Evolutionary conservation across 148 eudicot species (phyloP).

Genomic region (Rhododendron williamsianum): DNA sequence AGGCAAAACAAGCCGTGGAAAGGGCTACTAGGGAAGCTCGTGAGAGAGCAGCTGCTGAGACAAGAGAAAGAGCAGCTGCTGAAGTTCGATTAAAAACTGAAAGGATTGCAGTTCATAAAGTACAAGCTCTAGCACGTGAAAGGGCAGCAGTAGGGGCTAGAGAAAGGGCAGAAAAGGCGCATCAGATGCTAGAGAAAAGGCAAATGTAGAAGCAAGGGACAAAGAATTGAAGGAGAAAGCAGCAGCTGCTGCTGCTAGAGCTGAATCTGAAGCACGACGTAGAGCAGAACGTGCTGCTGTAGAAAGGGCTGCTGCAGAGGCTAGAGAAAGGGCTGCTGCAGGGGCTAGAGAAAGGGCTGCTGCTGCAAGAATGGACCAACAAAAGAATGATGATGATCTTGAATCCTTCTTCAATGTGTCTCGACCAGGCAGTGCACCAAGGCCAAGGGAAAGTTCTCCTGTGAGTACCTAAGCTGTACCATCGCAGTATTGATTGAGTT

Average conservation of each 20-base stretch:
- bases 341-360: constrained; percentile 24
- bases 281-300: constrained; percentile 50
- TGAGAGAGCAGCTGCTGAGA: constrained; percentile 49
- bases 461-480: constrained; percentile 40
- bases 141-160: constrained; percentile 83
- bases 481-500: constrained; percentile 6
- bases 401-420: constrained; percentile 73
- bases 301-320: constrained; percentile 55
- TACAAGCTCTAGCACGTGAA: constrained; percentile 87
- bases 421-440: constrained; percentile 88
- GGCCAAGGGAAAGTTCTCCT: constrained; percentile 59
- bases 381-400: constrained; percentile 77
- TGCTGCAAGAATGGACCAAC: constrained; percentile 58
- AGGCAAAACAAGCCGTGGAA: constrained; percentile 85
- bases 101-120: constrained; percentile 77
- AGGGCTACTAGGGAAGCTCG: constrained; percentile 96
- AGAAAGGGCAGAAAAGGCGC: constrained; percentile 82
- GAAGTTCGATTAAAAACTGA: constrained; percentile 52
- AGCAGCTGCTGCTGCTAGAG: constrained; percentile 31
- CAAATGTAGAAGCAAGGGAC: constrained; percentile 59
- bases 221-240: constrained; percentile 20
- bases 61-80: constrained; percentile 13
- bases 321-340: constrained; percentile 52
- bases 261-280: constrained; percentile 43
- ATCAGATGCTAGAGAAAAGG: constrained; percentile 70